Evolutionary conservation across 2,329 filamentous ascomycete genomes (phyloP), one percentile per base, ranked within the genome.

Genomic region (Colletotrichum ledebouriae): DNA sequence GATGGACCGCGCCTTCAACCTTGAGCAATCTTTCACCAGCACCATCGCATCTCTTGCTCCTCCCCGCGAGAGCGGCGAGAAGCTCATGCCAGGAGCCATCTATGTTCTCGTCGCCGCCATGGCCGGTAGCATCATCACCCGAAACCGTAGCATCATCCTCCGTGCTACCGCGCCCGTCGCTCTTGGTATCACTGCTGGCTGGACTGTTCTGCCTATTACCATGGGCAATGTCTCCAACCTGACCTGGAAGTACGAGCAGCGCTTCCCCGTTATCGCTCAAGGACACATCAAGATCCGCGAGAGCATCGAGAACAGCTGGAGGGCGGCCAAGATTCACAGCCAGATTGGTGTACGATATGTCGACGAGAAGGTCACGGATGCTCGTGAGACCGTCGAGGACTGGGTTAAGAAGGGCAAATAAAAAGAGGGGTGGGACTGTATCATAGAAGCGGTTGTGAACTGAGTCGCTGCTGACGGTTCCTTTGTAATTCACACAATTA

Each of bases 71-170:
- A 93, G 90, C 69, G 93, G 92, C 78, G 96, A 99, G 85, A 90
- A 90, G 77, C 87, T 99, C 64, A 90, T 98, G 81, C 96, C 96
- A 39, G 95, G 95, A 29, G 86, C 90, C 68, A 89, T 98, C 73
- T 98, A 98, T 82, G 94, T 98, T 53, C 87, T 98, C 34, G 94
- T 99, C 55, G 91, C 94, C 47, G 90, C 93, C 75, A 98, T 99
- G 94, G 93, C 96, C 41, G 96, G 95, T 73, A 94, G 90, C 80
- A 98, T 99, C 78, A 84, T 98, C 63, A 89, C 93, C 63, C 90
- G 95, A 71, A 97, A 97, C 84, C 90, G 95, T 74, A 94, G 92
- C 79, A 86, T 98, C 71, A 79, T 97, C 71, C 83, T 99, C 61
- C 90, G 96, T 73, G 90, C 91, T 61, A 84, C 90, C 2, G 86